Base-by-base conservation (phyloP, 495 filamentous ascomycete genomes). In the Aspergillus indologenus region DNA sequence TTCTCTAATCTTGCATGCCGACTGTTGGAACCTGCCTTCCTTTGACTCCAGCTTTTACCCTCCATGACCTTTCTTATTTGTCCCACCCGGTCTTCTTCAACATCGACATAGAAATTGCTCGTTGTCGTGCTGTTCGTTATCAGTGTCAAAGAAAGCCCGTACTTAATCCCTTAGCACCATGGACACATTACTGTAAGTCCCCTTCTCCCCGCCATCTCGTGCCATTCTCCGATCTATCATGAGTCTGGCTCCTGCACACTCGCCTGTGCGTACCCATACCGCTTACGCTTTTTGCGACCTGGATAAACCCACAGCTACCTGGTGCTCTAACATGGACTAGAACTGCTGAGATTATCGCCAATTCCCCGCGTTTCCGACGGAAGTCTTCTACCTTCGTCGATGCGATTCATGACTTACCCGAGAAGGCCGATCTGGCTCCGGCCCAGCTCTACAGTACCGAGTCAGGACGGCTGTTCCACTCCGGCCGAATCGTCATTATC, bases 371-470 rank as follows among this genome's bases (percentile, higher is more conserved):
- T 58, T 85, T 87, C 61, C 85, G 92, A 57, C 89, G 94, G 59
- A 88, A 89, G 71, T 96, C 92, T 49, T 96, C 91, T 58, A 96
- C 92, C 40, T 96, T 95, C 72, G 88, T 96, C 66, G 95, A 99
- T 84, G 94, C 90, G 18, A 96, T 99, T 63, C 95, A 99, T 75
- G 93, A 97, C 76, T 80, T 96, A 55, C 85, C 90, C 1, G 85
- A 90, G 64, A 91, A 90, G 61, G 84, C 86, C 53, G 87, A 91
- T 57, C 84, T 95, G 76, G 95, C 95, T 3, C 95, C 95, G 17
- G 95, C 95, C 57, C 95, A 99, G 75, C 79, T 99, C 22, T 99
- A 99, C 72, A 96, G 91, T 70, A 99, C 95, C 19, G 92, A 96
- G 80, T 97, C 93, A 40, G 95, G 95, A 51, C 84, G 93, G 20